phyloP scores from a whole-genome alignment of 805 yeast species.

The Metschnikowia lochheadii region DNA sequence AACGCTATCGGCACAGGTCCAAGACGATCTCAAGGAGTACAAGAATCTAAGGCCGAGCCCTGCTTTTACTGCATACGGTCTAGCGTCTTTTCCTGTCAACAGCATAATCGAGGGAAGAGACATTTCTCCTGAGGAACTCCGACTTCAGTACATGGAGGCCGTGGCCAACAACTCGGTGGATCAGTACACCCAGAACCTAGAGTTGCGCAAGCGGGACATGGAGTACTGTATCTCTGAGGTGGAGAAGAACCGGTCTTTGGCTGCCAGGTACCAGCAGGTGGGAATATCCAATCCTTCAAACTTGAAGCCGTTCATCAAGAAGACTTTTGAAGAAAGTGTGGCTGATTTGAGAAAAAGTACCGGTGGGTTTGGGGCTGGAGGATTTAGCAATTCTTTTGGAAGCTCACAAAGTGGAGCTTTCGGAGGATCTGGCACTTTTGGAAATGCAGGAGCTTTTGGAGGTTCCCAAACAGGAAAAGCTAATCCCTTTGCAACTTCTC shows the following conservation, averaged over 20 bases:
- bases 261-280: slow-evolving; percentile 54
- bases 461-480: slow-evolving; percentile 7
- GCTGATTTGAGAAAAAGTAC: slow-evolving; percentile 13
- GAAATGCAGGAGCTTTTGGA: slow-evolving; percentile 6
- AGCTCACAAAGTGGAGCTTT: slow-evolving; percentile 7
- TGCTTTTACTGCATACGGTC: slow-evolving; percentile 44
- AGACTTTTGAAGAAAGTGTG: slow-evolving; percentile 26
- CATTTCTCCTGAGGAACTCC: slow-evolving; percentile 49
- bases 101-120: slow-evolving; percentile 52
- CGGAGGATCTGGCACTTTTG: slow-evolving; percentile 3
- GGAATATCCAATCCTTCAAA: slow-evolving; percentile 5
- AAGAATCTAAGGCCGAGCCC: slow-evolving; percentile 26
- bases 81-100: slow-evolving; percentile 44
- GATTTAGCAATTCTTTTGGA: slow-evolving; percentile 9
- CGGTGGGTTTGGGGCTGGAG: not conserved
- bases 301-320: slow-evolving; percentile 28
- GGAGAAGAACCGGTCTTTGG: slow-evolving; percentile 40
- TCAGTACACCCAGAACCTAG: slow-evolving; percentile 38
- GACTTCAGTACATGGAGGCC: slow-evolving; percentile 46
- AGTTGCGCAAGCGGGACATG: slow-evolving; percentile 22
- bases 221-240: slow-evolving; percentile 27
- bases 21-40: slow-evolving; percentile 22
- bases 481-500: not conserved
- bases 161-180: slow-evolving; percentile 30
- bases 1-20: slow-evolving; percentile 17